Evolutionary conservation across 139 green algal genomes (phyloP), one percentile per base, ranked within the genome.

Genomic region (Eudorina sp.): DNA sequence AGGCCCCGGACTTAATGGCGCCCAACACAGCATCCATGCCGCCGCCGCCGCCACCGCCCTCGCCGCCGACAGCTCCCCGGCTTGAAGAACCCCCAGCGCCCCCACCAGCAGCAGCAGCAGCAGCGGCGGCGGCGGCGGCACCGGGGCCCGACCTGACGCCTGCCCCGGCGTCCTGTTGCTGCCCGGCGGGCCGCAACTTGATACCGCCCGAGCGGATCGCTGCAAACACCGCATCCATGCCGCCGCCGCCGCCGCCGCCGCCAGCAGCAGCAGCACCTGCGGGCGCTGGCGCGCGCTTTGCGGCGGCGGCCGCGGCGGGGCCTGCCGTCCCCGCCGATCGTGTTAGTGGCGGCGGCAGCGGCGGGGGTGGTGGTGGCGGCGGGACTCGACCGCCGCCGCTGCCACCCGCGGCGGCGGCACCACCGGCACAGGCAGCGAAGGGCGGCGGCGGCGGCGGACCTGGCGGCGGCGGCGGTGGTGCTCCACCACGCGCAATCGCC

Each of bases 361-460:
- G 46, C 25, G 45, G n/a, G 4, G 73, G 73, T n/a, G 73, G 73
- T 46, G 74, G 74, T n/a, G 74, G 72, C 19, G 72, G 72, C 40
- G 62, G 27, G 23, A 34, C 62, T 25, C 62, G 62, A 72, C 31
- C 38, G 62, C n/a, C 62, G 62, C 31, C 70, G 41, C 40, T 0
- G 70, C 40, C 70, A 3, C 11, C 27, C 16, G 3, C 16, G 75
- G 48, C 31, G 75, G 75, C 51, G 75, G 74, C 41, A 38, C 41
- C 41, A 23, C 23, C 41, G 41, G n/a, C 5, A 72, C 29, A 72
- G 66, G 38, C n/a, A n/a, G n/a, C 46, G 66, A 19, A 75, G 66
- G 21, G 8, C 70, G 70, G 70, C 19, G 70, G 73, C 13, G 75
- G 75, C 31, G 75, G 75, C 48, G 75, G 75, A 0, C 48, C 48